Percentiles rank a stretch among this genome's conserved stretches.
Conservation (phyloP, 352 stramenopile species). For the Pythium coloratum region DNA sequence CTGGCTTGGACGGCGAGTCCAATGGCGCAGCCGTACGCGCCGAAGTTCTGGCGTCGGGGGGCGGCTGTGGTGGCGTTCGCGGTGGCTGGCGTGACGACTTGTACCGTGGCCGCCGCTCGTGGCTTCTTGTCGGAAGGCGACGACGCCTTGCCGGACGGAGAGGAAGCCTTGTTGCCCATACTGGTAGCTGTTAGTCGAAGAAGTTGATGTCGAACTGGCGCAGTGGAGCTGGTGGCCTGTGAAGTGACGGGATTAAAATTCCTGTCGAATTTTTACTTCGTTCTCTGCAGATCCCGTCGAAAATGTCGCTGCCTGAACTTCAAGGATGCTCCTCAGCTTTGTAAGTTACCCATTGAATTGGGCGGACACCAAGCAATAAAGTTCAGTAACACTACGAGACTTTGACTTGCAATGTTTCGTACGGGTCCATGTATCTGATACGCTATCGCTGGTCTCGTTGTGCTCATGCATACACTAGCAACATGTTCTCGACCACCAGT, state of each 20-base stretch:
- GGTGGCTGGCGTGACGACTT: conserved; percentile 5
- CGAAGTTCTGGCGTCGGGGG: conserved; percentile 20
- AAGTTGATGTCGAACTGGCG: background rate
- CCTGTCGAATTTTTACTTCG: background rate
- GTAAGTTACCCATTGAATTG: background rate
- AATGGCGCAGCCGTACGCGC: conserved; percentile 26
- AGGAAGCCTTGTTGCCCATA: background rate
- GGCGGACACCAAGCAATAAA: background rate
- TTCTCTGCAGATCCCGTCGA: background rate
- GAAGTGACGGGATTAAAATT: background rate
- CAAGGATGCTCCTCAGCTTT: conserved; percentile 6
- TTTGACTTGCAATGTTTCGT: background rate
- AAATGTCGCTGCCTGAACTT: conserved; percentile 4
- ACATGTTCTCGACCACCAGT: conserved; percentile 78
- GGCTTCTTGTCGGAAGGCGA: background rate
- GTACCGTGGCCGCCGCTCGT: conserved; percentile 11
- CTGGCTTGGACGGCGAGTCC: conserved; percentile 15
- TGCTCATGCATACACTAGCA: conserved; percentile 77
- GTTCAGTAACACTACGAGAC: background rate
- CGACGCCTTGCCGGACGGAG: conserved; percentile 9
- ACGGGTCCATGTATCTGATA: too few relatives aligned
- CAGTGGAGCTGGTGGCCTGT: too few relatives aligned
- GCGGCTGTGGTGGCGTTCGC: background rate
- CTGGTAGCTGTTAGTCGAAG: background rate
- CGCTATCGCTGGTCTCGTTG: background rate